Conservation (phyloP, 2,329 filamentous ascomycete species). For the Phialophora tarda region DNA sequence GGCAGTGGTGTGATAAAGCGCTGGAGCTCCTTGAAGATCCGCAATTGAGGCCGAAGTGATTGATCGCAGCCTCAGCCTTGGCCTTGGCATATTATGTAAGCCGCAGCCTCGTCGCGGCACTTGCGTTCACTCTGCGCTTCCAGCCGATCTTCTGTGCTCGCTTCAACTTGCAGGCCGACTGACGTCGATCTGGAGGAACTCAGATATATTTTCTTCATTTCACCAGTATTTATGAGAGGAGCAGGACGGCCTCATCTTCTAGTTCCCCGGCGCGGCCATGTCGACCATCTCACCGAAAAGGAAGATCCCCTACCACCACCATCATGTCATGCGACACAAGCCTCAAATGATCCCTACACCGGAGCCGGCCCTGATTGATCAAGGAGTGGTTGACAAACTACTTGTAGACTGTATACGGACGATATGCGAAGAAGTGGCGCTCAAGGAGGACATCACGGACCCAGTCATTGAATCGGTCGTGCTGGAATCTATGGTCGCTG, state of each 20-base stretch:
- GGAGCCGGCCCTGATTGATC: slow-evolving; percentile 56
- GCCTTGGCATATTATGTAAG: slow-evolving; percentile 18
- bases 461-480: slow-evolving; percentile 58
- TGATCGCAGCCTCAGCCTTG: slow-evolving; percentile 4
- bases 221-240: not conserved
- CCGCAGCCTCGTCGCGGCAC: slow-evolving; percentile 15
- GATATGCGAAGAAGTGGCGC: slow-evolving; percentile 37
- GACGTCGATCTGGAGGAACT: not conserved
- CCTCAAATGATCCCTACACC: slow-evolving; percentile 40
- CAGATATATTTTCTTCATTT: not conserved
- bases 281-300: slow-evolving; percentile 18
- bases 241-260: not conserved
- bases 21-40: slow-evolving; percentile 32
- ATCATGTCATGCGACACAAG: slow-evolving; percentile 49
- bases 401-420: slow-evolving; percentile 61
- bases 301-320: slow-evolving; percentile 50
- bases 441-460: slow-evolving; percentile 34
- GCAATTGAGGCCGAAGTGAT: slow-evolving; percentile 17
- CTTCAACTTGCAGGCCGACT: not conserved
- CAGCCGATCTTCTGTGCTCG: not conserved
- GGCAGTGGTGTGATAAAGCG: slow-evolving; percentile 18
- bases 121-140: not conserved
- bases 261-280: slow-evolving; percentile 14
- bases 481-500: slow-evolving; percentile 60
- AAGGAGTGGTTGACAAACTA: slow-evolving; percentile 59